phyloP scores from a whole-genome alignment of 352 stramenopile genomes.

The Globisporangium canariense region DNA sequence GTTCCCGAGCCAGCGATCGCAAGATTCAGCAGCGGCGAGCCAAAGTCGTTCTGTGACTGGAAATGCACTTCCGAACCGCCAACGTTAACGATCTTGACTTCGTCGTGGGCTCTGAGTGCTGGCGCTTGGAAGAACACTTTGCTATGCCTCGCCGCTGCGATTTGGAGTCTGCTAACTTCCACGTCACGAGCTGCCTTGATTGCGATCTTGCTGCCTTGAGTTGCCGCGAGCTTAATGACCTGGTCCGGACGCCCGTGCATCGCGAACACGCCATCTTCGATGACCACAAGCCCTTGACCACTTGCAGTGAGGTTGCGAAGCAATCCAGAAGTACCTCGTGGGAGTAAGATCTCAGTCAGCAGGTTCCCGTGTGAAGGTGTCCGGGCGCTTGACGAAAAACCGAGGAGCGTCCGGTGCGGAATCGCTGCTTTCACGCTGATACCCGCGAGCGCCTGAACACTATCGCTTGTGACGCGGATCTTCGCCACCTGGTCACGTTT shows the following conservation, averaged over 20 bases:
- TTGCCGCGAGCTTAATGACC: not conserved
- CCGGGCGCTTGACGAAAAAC: not conserved
- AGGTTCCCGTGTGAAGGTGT: not conserved
- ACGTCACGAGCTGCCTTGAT: not conserved
- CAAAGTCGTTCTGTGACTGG: not conserved
- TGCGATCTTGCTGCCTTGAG: not conserved
- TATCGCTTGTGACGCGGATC: constrained; percentile 1
- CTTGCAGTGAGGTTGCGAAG: not conserved
- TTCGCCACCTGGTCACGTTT: not conserved
- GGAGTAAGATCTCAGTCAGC: constrained; percentile 3
- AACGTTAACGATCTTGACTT: not conserved
- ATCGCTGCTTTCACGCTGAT: not conserved
- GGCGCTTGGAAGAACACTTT: constrained; percentile 2
- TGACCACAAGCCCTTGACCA: not conserved
- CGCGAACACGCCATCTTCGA: not conserved
- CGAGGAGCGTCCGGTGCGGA: not conserved
- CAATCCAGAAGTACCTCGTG: not conserved
- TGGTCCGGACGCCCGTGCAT: not conserved
- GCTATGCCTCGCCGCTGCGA: not conserved
- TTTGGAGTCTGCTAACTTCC: not conserved
- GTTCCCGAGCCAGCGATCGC: not conserved
- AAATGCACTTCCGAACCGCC: not conserved
- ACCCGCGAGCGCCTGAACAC: not conserved
- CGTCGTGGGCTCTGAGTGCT: not conserved
- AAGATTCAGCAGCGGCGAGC: not conserved